Base-by-base conservation (phyloP, 768 basidiomycete species). In the Paxillus rubicundulus region DNA sequence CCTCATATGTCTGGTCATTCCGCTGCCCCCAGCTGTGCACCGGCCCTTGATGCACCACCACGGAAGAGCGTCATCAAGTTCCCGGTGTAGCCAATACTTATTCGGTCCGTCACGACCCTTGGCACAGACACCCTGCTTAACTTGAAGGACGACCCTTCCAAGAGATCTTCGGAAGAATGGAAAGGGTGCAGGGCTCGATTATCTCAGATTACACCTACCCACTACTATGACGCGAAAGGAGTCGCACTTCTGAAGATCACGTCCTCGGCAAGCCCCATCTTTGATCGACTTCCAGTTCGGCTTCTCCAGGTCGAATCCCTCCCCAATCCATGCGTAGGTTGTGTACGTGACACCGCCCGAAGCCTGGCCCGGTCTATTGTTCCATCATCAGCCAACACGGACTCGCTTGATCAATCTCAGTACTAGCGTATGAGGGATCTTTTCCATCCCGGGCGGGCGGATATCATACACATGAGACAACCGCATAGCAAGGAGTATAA, bases 391-490 rank as follows among this genome's bases (percentile, higher is more conserved):
- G 69, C 65, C 52, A 84, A 65, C 28, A 82, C 75, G 17, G 77
- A 73, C 54, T 43, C 70, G 69, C 64, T 80, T 82, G 58, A 85
- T 76, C 34, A 77, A 70, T 20, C 84, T 82, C 38, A 86, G 56
- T 32, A 82, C 63, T 9, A 85, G 63, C 32, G 76, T 79, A 1
- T 72, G 72, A 36, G 76, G 74, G 50, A 72, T 62, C 32, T 64
- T 66, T 47, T 64, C 66, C 45, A 66, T 67, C 56, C 70, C 60
- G 9, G 74, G 70, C 17, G 69, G 70, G 45, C 64, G 59, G 42
- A 84, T 77, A 52, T 84, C 80, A 51, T 80, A 71, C 46, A 67
- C 72, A 57, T 77, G 73, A 63, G 78, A 77, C 36, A 82, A 68
- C 81, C 82, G 50, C 50, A 47, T 59, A 55, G 47, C 36, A 41